Conservation (phyloP, 2,329 filamentous ascomycete species). For the Tolypocladium tundrense region DNA sequence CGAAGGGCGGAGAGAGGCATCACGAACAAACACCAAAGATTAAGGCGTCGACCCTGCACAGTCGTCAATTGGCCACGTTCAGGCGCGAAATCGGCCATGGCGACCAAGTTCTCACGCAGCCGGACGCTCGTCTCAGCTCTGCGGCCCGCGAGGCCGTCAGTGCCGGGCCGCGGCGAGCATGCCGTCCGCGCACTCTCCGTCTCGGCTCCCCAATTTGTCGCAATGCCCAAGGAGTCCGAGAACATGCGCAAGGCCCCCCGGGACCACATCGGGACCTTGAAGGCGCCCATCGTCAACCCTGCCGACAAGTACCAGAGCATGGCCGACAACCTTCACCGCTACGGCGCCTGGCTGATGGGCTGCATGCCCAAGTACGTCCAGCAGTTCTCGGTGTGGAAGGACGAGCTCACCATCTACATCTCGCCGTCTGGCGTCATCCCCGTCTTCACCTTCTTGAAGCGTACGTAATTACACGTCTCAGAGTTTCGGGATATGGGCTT, state of each 20-base stretch:
- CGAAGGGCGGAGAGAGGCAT: background rate
- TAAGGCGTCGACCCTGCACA: background rate
- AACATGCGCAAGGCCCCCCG: conserved; percentile 60
- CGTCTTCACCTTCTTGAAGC: conserved; percentile 88
- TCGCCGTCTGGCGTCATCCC: conserved; percentile 80
- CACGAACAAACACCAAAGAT: background rate
- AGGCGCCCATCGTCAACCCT: conserved; percentile 76
- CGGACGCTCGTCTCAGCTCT: conserved; percentile 46
- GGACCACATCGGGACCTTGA: conserved; percentile 51
- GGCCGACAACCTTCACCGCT: conserved; percentile 80
- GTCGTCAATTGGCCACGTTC: conserved; percentile 35
- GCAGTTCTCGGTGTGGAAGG: conserved; percentile 99
- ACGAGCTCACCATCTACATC: conserved; percentile 93
- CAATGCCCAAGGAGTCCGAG: conserved; percentile 48
- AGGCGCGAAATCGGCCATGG: conserved; percentile 37
- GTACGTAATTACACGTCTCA: conserved; percentile 24
- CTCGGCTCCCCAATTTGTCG: conserved; percentile 38
- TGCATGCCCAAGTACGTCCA: conserved; percentile 97
- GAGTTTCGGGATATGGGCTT: background rate
- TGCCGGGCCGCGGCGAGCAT: conserved; percentile 28
- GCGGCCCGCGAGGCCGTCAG: conserved; percentile 37
- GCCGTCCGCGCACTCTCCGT: conserved; percentile 39
- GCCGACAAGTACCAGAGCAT: conserved; percentile 87
- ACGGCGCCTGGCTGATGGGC: conserved; percentile 93
- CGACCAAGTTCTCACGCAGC: conserved; percentile 48